These are phyloP conservation scores for Russula vinacea DNA, from an alignment of 768 basidiomycete species.

Conservation along the genomic window DNA sequence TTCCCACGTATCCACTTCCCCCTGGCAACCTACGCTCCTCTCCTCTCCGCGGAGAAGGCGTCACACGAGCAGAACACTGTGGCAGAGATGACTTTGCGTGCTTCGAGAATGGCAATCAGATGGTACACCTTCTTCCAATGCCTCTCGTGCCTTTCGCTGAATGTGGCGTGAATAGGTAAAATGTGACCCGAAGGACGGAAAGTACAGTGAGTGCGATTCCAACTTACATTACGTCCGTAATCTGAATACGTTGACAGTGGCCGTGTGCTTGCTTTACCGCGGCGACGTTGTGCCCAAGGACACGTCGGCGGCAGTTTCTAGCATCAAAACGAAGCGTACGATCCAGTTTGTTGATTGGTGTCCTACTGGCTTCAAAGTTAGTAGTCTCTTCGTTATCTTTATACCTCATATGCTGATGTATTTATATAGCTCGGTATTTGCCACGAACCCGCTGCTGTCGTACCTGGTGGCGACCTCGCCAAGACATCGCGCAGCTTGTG, in stretches of 20 bases:
- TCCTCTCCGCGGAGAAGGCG: constrained; percentile 93
- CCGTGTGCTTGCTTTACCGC: constrained; percentile 88
- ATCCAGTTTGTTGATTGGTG: constrained; percentile 99
- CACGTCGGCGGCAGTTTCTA: constrained; percentile 85
- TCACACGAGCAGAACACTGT: constrained; percentile 97
- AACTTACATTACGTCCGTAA: background rate
- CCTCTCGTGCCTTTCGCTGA: constrained; percentile 10
- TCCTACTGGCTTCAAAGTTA: constrained; percentile 90
- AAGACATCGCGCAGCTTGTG: constrained; percentile 92
- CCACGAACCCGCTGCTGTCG: constrained; percentile 89
- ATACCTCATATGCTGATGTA: constrained; percentile 29
- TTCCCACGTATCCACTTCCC: constrained; percentile 99
- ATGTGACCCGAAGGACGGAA: constrained; percentile 96
- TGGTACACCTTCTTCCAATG: constrained; percentile 45
- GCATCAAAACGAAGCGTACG: constrained; percentile 95
- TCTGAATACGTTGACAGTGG: constrained; percentile 51
- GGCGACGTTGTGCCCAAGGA: constrained; percentile 98
- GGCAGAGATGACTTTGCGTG: constrained; percentile 98
- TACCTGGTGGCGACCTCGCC: constrained; percentile 93
- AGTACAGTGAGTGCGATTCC: constrained; percentile 75
- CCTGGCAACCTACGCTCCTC: constrained; percentile 91
- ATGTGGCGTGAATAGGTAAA: constrained; percentile 43
- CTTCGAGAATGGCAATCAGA: constrained; percentile 95
- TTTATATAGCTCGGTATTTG: constrained; percentile 82
- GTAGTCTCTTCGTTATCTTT: constrained; percentile 14